Evolutionary conservation across 2,329 filamentous ascomycete genomes (phyloP), one percentile per base, ranked within the genome.

Genomic region (Trichophyton rubrum): DNA sequence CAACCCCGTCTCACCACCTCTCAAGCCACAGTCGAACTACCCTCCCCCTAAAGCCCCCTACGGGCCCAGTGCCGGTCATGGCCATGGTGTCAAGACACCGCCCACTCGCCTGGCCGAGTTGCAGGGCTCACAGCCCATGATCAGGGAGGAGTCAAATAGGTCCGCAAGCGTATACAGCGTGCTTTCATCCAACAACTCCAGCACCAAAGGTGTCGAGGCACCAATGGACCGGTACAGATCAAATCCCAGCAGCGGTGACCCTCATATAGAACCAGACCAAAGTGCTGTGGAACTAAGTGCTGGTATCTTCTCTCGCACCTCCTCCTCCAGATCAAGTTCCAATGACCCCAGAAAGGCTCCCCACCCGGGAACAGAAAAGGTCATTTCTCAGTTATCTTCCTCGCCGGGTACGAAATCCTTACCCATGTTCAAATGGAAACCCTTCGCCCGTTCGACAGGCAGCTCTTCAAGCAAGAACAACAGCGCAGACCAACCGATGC

Each of bases 111-210:
- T 57, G 40, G 55, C 55, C 6, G 55, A 57, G 40, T 20, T 57
- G 35, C 35, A 57, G 11, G 55, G 55, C 5, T 57, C 55, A 17
- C 30, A 56, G 53, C 53, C 53, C 30, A 35, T 24, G 55, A 57
- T 43, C 4, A 20, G 55, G 17, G 55, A 57, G 3, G 55, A 43
- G 6, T 43, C 55, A 11, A 57, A 41, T 15, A 56, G 35, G 20
- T 40, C 53, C 17, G 13, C 35, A 3, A 57, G 55, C 55, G 24
- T 57, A 22, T 57, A 57, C 55, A 57, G 55, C 11, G 55, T 41
- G 22, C 55, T 27, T 15, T 57, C 55, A 8, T 57, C 55, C 53
- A 56, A 56, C 35, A 56, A 56, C 53, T 56, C 53, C 8, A 40
- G 53, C 30, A 56, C 30, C 27, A 56, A 22, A 20, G 53, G 30